phyloP scores from a whole-genome alignment of 2,329 filamentous ascomycete genomes.

The Epichloe festucae region DNA sequence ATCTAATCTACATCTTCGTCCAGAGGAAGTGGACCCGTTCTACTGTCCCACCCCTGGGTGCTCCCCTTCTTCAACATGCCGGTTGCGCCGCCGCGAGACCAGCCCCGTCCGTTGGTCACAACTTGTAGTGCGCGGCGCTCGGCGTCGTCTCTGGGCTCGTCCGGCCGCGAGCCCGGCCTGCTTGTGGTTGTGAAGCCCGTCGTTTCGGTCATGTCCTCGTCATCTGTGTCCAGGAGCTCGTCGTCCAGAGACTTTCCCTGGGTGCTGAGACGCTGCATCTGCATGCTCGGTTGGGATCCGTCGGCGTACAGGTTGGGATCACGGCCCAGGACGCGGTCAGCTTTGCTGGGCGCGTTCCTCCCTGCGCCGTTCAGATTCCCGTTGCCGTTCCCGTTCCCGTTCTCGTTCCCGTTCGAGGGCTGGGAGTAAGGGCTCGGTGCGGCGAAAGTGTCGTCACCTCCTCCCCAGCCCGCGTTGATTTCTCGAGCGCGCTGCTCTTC shows the following conservation, averaged over 20 bases:
- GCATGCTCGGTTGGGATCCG: slow-evolving; percentile 25
- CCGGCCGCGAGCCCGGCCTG: slow-evolving; percentile 11
- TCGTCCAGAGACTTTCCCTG: slow-evolving; percentile 31
- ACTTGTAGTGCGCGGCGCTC: slow-evolving; percentile 34
- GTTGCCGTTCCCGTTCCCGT: neutral
- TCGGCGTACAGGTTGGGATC: slow-evolving; percentile 44
- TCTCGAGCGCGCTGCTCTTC: slow-evolving; percentile 51
- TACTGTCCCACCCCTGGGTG: slow-evolving; percentile 9
- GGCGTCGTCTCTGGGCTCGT: slow-evolving; percentile 18
- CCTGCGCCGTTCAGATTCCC: slow-evolving; percentile 10
- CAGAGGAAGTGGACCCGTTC: slow-evolving; percentile 5
- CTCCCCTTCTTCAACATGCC: slow-evolving; percentile 28
- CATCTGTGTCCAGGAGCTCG: slow-evolving; percentile 28
- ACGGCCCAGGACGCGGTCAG: slow-evolving; percentile 44
- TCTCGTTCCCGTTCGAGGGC: neutral
- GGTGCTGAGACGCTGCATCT: slow-evolving; percentile 34
- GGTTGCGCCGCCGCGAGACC: slow-evolving; percentile 28
- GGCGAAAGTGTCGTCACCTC: slow-evolving; percentile 10
- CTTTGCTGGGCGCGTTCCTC: slow-evolving; percentile 37
- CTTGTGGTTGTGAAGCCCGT: neutral
- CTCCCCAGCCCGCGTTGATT: slow-evolving; percentile 54
- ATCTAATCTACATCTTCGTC: slow-evolving; percentile 23
- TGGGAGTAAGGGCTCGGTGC: neutral
- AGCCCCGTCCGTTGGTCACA: slow-evolving; percentile 25
- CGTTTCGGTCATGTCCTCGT: slow-evolving; percentile 16